These are phyloP conservation scores for Microdochium trichocladiopsis DNA, from an alignment of 2,329 filamentous ascomycete genomes.

Conservation along the genomic window DNA sequence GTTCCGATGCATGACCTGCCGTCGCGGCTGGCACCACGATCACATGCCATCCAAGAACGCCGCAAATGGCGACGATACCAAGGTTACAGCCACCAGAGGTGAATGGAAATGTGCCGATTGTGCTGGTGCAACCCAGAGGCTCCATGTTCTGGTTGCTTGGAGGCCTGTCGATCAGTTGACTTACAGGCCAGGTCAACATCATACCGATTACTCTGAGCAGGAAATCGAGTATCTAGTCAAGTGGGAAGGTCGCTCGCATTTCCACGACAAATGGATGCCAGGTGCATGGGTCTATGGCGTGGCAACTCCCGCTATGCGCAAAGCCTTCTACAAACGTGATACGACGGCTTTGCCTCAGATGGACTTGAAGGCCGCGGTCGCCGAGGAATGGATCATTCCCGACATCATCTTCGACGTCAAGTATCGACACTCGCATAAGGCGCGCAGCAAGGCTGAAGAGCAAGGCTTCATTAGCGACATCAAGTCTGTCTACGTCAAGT, in stretches of 20 bases:
- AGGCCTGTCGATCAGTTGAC: constrained; percentile 56
- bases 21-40: constrained; percentile 73
- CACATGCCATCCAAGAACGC: constrained; percentile 55
- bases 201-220: constrained; percentile 58
- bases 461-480: constrained; percentile 66
- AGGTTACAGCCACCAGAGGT: constrained; percentile 10
- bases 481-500: constrained; percentile 74
- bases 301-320: constrained; percentile 55
- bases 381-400: constrained; percentile 75
- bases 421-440: constrained; percentile 42
- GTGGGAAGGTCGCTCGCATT: constrained; percentile 77
- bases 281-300: constrained; percentile 84
- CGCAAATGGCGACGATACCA: constrained; percentile 7
- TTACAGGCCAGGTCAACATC: constrained; percentile 44
- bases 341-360: constrained; percentile 57
- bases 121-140: constrained; percentile 53
- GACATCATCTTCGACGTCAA: constrained; percentile 86
- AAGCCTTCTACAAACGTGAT: constrained; percentile 68
- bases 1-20: constrained; percentile 75
- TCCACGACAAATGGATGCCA: constrained; percentile 77
- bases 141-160: constrained; percentile 83
- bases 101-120: constrained; percentile 81
- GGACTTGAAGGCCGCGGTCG: constrained; percentile 71
- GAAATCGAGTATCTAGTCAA: constrained; percentile 91
- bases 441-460: constrained; percentile 61